Conservation (phyloP, 1,284 basidiomycete genomes). For the Ceratobasidium sp. region DNA sequence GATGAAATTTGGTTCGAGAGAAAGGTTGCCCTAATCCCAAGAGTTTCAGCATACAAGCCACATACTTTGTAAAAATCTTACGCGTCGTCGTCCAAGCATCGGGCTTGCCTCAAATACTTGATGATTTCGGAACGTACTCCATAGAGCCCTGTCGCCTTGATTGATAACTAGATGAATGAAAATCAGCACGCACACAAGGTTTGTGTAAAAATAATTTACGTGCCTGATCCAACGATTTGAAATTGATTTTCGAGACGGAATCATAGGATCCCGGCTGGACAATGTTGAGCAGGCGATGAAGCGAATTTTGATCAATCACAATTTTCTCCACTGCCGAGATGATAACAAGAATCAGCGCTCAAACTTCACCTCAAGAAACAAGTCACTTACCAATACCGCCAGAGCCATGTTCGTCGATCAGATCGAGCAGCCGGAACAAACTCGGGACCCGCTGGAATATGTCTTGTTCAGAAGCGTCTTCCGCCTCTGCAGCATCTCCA, state of each 20-base stretch:
- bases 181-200: background rate
- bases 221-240: conserved; percentile 12
- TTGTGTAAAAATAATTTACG: background rate
- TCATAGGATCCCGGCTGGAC: too few relatives aligned
- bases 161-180: conserved; percentile 42
- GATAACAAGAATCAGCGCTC: background rate
- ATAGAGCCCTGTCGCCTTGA: conserved; percentile 63
- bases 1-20: background rate
- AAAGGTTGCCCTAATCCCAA: background rate
- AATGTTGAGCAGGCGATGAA: conserved; percentile 30
- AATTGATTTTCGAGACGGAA: conserved; percentile 37
- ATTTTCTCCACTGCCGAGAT: conserved; percentile 40
- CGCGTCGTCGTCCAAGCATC: conserved; percentile 21
- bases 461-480: conserved; percentile 59
- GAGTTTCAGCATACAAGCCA: too few relatives aligned
- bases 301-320: conserved; percentile 38
- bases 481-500: conserved; percentile 38
- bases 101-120: conserved; percentile 50
- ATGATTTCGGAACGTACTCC: conserved; percentile 61
- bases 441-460: conserved; percentile 2
- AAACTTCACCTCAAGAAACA: background rate
- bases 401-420: conserved; percentile 40
- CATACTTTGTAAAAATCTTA: too few relatives aligned
- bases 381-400: conserved; percentile 40
- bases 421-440: conserved; percentile 41